These are phyloP conservation scores for Citrullus mucosospermus DNA, from an alignment of 306 rosid genomes.

Conservation along the genomic window DNA sequence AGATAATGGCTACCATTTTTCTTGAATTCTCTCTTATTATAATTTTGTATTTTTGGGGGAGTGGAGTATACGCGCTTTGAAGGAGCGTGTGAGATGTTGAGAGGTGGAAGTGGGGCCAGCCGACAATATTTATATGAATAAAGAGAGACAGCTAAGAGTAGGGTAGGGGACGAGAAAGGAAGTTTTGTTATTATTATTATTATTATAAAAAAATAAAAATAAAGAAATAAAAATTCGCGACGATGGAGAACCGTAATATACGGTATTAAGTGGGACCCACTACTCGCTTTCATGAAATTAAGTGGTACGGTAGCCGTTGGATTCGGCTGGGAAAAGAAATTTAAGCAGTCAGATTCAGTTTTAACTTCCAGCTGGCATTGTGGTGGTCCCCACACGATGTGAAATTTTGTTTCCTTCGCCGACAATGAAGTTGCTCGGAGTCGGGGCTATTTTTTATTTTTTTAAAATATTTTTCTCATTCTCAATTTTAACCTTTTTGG, in stretches of 20 bases:
- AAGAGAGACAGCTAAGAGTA: background rate
- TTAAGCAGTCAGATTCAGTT: background rate
- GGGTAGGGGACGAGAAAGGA: background rate
- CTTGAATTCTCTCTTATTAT: too few species aligned
- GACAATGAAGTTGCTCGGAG: background rate
- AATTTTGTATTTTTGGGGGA: background rate
- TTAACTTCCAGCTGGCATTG: background rate
- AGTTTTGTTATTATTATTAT: background rate
- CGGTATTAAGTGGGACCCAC: background rate
- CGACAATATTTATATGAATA: background rate
- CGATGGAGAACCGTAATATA: background rate
- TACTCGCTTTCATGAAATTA: background rate
- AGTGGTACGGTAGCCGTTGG: constrained; percentile 5
- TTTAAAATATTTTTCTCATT: too few species aligned
- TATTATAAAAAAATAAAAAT: too few species aligned
- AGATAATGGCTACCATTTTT: background rate
- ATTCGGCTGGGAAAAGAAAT: background rate
- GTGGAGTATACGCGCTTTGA: background rate
- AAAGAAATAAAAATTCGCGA: too few species aligned
- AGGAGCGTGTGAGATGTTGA: background rate
- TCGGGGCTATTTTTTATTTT: background rate
- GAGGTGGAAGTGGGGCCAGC: background rate
- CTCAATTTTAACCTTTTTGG: too few species aligned
- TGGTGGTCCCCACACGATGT: background rate
- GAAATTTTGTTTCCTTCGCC: background rate